Conservation (phyloP, 1,139 yeast species). For the Pichia terricola region DNA sequence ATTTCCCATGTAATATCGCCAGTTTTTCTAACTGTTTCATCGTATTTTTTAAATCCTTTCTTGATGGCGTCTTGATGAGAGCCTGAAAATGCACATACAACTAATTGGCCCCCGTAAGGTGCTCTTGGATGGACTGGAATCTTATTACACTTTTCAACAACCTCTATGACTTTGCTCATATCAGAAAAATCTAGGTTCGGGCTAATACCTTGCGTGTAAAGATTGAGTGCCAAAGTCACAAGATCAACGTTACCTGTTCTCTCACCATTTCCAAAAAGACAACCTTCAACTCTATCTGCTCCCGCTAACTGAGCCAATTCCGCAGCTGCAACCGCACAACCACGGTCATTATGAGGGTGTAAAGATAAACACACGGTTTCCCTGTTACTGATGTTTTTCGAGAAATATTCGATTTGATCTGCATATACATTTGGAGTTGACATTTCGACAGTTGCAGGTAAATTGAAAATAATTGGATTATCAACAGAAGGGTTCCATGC, state of each 20-base stretch:
- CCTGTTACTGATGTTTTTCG: slow-evolving; percentile 69
- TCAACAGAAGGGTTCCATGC: slow-evolving; percentile 89
- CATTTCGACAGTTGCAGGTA: slow-evolving; percentile 97
- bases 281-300: slow-evolving; percentile 96
- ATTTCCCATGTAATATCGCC: slow-evolving; percentile 62
- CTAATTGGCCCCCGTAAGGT: slow-evolving; percentile 94
- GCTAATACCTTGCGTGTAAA: slow-evolving; percentile 88
- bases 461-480: slow-evolving; percentile 83
- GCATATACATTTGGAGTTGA: slow-evolving; percentile 91
- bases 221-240: slow-evolving; percentile 86
- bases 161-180: slow-evolving; percentile 63
- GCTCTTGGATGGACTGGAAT: slow-evolving; percentile 89
- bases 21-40: slow-evolving; percentile 32
- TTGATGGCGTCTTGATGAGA: slow-evolving; percentile 98
- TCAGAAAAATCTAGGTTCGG: slow-evolving; percentile 88
- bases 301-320: slow-evolving; percentile 93
- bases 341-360: slow-evolving; percentile 95
- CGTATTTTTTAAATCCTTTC: slow-evolving; percentile 67
- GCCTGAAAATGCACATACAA: slow-evolving; percentile 93
- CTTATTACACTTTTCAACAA: slow-evolving; percentile 90
- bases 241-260: slow-evolving; percentile 97
- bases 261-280: slow-evolving; percentile 96
- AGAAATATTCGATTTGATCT: slow-evolving; percentile 90
- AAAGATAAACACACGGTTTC: slow-evolving; percentile 82
- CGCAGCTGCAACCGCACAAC: slow-evolving; percentile 96